Percentiles rank a stretch among this genome's conserved stretches.
Conservation (phyloP, 805 yeast genomes). For the Candida odintsovae region DNA sequence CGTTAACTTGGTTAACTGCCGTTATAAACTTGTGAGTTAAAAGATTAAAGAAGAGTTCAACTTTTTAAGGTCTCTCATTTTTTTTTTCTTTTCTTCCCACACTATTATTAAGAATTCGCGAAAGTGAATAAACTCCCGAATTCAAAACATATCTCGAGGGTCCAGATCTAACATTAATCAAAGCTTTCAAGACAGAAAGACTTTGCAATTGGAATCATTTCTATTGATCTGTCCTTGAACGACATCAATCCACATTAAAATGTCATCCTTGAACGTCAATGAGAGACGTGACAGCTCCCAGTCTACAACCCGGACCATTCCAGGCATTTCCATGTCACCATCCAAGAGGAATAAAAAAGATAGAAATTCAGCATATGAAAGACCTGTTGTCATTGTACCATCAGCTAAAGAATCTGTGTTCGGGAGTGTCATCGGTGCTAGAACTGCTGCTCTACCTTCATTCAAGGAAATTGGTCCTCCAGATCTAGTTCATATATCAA, state of each 20-base stretch:
- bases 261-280: background rate
- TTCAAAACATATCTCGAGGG: no score
- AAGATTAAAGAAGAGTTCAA: no score
- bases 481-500: conserved; percentile 54
- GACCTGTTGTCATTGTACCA: conserved; percentile 18
- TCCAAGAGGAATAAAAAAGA: conserved; percentile 14
- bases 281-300: conserved; percentile 1
- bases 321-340: conserved; percentile 8
- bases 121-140: no score
- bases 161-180: no score
- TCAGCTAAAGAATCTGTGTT: conserved; percentile 39
- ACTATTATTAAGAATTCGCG: no score
- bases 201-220: no score
- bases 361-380: conserved; percentile 5
- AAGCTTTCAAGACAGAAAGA: no score
- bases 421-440: conserved; percentile 47
- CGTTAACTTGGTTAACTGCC: background rate
- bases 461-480: conserved; percentile 64
- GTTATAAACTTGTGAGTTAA: no score
- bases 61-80: background rate
- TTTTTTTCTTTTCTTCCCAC: background rate
- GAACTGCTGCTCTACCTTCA: conserved; percentile 37
- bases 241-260: background rate
- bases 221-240: no score
- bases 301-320: conserved; percentile 6